These are phyloP conservation scores for Neurospora sp. DNA, from an alignment of 495 filamentous ascomycete species.

Conservation along the genomic window DNA sequence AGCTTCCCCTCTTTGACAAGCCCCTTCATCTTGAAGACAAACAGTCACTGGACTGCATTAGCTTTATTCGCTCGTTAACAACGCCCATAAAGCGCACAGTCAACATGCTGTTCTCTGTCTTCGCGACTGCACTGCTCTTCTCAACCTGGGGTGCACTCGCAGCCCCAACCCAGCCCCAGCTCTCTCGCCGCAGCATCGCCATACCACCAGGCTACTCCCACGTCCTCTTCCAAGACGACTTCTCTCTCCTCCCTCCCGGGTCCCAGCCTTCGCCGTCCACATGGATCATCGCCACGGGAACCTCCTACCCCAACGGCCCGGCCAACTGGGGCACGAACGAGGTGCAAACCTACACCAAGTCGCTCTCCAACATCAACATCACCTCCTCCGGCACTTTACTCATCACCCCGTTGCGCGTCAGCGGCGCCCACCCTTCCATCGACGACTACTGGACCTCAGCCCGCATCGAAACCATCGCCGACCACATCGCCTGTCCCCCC, in stretches of 20 bases:
- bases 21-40: neutral
- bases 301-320: slow-evolving; percentile 21
- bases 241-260: neutral
- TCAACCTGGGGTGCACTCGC: neutral
- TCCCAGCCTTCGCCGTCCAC: slow-evolving; percentile 6
- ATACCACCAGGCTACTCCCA: slow-evolving; percentile 6
- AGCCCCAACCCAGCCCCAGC: neutral
- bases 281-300: slow-evolving; percentile 19
- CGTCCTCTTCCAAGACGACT: slow-evolving; percentile 11
- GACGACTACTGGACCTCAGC: neutral
- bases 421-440: neutral
- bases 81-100: neutral
- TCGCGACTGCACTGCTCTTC: neutral
- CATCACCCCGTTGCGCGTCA: neutral
- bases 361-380: slow-evolving; percentile 15
- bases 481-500: neutral
- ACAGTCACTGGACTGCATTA: neutral
- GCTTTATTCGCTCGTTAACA: neutral
- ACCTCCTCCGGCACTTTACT: slow-evolving; percentile 2
- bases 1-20: neutral
- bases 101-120: neutral
- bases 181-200: neutral
- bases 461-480: neutral
- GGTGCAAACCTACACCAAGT: slow-evolving; percentile 18
- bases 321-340: slow-evolving; percentile 24